phyloP scores from a whole-genome alignment of 2,329 filamentous ascomycete species.

The Penicillium sclerotigenum region DNA sequence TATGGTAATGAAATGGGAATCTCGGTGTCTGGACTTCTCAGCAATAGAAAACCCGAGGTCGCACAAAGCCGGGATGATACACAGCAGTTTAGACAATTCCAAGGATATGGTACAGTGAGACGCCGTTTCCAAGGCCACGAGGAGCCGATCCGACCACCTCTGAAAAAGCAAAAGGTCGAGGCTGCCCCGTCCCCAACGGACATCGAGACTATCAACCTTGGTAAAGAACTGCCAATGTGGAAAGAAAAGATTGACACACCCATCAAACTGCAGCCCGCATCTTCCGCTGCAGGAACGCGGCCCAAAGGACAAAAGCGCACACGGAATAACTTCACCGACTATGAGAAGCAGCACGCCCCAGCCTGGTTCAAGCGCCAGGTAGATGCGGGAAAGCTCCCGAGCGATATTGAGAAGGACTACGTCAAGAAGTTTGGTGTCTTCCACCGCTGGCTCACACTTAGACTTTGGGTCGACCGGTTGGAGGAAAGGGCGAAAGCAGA shows the following conservation, averaged over 20 bases:
- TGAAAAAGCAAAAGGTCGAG: not conserved
- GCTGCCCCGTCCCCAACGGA: not conserved
- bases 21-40: not conserved
- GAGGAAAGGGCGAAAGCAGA: not conserved
- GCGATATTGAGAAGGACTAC: not conserved
- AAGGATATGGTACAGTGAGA: not conserved
- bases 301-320: not conserved
- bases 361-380: not conserved
- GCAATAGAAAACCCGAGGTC: not conserved
- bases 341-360: constrained; percentile 1
- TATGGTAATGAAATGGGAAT: not conserved
- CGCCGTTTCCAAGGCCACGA: not conserved
- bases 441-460: not conserved
- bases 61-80: not conserved
- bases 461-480: not conserved
- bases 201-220: too few relatives aligned
- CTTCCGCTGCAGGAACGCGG: not conserved
- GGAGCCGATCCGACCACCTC: not conserved
- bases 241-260: not conserved
- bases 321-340: constrained; percentile 5
- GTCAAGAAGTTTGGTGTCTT: not conserved
- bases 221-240: not conserved
- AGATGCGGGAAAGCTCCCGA: not conserved
- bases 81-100: not conserved
- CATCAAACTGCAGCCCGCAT: not conserved